Conservation (phyloP, 257 asterid genomes). For the Datura wrightii region DNA sequence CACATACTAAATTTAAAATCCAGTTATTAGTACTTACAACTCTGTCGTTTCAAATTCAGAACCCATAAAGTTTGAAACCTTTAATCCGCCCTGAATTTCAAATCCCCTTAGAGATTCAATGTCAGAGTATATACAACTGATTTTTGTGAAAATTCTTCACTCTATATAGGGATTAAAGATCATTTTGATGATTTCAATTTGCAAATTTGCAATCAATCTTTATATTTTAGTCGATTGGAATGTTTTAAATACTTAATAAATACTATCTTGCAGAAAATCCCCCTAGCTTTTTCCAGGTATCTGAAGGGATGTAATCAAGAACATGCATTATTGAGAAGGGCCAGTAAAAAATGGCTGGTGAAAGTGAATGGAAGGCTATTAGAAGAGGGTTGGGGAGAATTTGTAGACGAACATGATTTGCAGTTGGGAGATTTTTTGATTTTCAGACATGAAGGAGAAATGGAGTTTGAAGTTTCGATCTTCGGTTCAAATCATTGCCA, state of each 20-base stretch:
- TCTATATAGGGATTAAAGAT: background rate
- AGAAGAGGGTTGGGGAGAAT: constrained; percentile 34
- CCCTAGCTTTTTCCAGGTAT: constrained; percentile 26
- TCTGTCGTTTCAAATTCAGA: background rate
- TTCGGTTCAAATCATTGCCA: constrained; percentile 19
- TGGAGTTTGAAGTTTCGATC: constrained; percentile 33
- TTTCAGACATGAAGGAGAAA: constrained; percentile 37
- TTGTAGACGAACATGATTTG: constrained; percentile 27
- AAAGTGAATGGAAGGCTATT: constrained; percentile 14
- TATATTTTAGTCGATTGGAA: background rate
- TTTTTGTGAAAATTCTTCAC: background rate
- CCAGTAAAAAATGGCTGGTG: constrained; percentile 26
- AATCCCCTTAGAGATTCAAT: background rate
- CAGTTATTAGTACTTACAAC: background rate
- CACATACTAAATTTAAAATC: background rate
- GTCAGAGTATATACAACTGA: background rate
- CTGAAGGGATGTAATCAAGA: constrained; percentile 22
- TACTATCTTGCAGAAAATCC: constrained; percentile 29
- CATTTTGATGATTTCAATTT: background rate
- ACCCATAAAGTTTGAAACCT: background rate
- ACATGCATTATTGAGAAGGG: constrained; percentile 31
- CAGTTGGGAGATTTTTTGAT: constrained; percentile 33
- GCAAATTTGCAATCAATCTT: background rate
- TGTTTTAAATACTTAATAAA: background rate
- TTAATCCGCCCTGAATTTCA: background rate